Evolutionary conservation across 2,329 filamentous ascomycete genomes (phyloP).

Genomic region (Hymenoscyphus scutula): DNA sequence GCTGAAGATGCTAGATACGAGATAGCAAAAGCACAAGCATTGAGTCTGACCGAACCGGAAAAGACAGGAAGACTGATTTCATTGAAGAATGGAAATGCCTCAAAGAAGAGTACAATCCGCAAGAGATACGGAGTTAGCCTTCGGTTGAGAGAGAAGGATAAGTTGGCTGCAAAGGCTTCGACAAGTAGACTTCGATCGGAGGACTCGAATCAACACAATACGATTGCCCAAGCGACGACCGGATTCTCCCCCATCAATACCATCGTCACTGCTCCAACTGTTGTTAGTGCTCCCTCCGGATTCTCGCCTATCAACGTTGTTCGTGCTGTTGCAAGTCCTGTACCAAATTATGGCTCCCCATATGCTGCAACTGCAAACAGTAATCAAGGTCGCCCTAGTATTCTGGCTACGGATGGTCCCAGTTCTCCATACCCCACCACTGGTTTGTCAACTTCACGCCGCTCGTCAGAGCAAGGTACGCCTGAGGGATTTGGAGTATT

Average conservation of each 20-base stretch:
- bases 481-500: neutral
- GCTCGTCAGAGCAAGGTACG: neutral
- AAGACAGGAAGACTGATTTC: constrained; percentile 20
- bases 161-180: constrained; percentile 13
- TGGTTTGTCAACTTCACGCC: neutral
- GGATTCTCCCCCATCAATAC: constrained; percentile 7
- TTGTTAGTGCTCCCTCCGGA: constrained; percentile 4
- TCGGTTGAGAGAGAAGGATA: constrained; percentile 32
- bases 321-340: neutral
- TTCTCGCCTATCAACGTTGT: constrained; percentile 20
- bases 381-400: constrained; percentile 5
- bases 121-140: constrained; percentile 31
- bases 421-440: neutral
- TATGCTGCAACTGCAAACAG: neutral
- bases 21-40: constrained; percentile 16
- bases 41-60: constrained; percentile 11
- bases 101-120: constrained; percentile 31
- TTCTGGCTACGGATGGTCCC: neutral
- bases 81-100: constrained; percentile 30
- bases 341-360: constrained; percentile 5
- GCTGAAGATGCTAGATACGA: constrained; percentile 22
- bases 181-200: neutral
- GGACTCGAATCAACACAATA: neutral
- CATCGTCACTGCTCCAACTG: neutral
- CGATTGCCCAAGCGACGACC: neutral